Base-by-base conservation (phyloP, 768 basidiomycete species). In the Albatrellus ellisii region DNA sequence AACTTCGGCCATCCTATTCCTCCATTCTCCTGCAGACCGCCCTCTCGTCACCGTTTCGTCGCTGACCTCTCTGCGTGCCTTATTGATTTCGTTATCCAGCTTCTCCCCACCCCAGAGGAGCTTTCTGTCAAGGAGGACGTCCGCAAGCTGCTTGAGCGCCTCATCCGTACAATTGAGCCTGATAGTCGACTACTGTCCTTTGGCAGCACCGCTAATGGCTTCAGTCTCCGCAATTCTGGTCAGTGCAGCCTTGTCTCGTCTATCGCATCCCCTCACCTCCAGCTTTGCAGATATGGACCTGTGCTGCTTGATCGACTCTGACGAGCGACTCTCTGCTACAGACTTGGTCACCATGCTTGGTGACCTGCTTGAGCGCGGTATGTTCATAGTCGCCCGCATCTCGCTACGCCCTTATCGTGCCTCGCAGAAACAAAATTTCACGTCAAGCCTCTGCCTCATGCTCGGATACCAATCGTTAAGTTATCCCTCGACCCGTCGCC, bases 381-480 rank as follows among this genome's bases (percentile, higher is more conserved):
- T 47, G 77, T 70, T 41, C 24, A 34, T 40, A 15, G 49, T 29
- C 22, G 42, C 34, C 41, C 33, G 28, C 15, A n/a, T 24, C 26
- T 39, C 24, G 12, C 48, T 39, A 39, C 34, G 39, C 36, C 27
- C 14, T 33, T 41, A 44, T 29, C 46, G 47, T 49, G 46, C 54
- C 39, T 33, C 24, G 35, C 59, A 91, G 90, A 95, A 66, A 92
- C 90, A 27, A 91, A 91, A 59, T 92, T 94, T 57, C 78, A 84
- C 56, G 92, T 98, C 66, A 97, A 98, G 61, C 82, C 90, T 9
- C 68, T 99, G 18, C 92, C 94, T 8, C 85, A 91, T 63, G 94
- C 94, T 9, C 83, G 94, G 54, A 97, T 98, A 69, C 94, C 94
- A 26, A 99, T 99, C 57, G 89, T 99, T 56, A 99, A 99, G 66